Percentiles rank a stretch among this genome's conserved stretches.
Conservation (phyloP, 306 rosid species). For the Trichosanthes truncata region DNA sequence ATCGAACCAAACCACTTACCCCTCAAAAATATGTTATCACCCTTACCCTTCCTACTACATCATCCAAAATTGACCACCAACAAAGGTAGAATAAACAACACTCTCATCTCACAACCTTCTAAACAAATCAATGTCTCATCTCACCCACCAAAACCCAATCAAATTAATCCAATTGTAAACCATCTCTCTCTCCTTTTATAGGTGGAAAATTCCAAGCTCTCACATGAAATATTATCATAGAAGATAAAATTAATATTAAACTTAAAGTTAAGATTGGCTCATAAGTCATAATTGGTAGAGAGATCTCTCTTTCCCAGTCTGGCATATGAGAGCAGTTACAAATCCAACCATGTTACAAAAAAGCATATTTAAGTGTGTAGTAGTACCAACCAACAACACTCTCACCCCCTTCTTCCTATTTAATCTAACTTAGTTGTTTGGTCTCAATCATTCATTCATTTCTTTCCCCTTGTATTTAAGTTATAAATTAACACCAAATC, state of each 20-base stretch:
- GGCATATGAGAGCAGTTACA: not conserved
- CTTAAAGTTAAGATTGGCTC: not conserved
- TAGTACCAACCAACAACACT: not conserved
- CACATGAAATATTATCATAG: not conserved
- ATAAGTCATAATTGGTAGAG: not conserved
- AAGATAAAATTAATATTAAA: too few species aligned
- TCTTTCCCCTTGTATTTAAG: not conserved
- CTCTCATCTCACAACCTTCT: not conserved
- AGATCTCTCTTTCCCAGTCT: not conserved
- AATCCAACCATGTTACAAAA: conserved; percentile 2
- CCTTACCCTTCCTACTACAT: not conserved
- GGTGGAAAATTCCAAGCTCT: not conserved
- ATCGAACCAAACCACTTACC: too few species aligned
- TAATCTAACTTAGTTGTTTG: conserved; percentile 1
- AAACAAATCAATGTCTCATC: not conserved
- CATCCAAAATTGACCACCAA: not conserved
- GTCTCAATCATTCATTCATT: conserved; percentile 3
- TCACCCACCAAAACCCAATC: not conserved
- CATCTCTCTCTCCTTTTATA: not conserved
- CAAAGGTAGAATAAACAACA: not conserved
- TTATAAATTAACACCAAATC: not conserved
- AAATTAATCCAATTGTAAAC: not conserved
- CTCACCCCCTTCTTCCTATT: not conserved
- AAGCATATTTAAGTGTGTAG: not conserved
- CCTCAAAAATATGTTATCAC: too few species aligned